These are phyloP conservation scores for Pseudohyphozyma bogoriensis DNA, from an alignment of 768 basidiomycete species.

Conservation along the genomic window DNA sequence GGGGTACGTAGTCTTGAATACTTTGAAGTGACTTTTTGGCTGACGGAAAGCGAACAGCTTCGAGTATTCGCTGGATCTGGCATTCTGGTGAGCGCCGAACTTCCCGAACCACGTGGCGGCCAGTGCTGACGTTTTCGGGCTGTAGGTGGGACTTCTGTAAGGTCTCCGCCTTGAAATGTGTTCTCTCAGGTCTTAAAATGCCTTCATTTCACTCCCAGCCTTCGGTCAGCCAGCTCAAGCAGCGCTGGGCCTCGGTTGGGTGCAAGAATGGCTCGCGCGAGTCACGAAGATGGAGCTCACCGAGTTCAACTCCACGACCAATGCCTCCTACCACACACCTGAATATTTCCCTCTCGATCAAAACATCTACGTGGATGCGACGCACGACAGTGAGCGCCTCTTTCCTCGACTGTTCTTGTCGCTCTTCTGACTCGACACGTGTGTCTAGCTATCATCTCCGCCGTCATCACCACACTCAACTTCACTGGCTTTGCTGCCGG, in stretches of 20 bases:
- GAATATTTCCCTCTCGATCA: slow-evolving; percentile 37
- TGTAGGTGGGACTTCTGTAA: too few relatives aligned
- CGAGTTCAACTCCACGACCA: slow-evolving; percentile 69
- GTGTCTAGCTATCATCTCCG: slow-evolving; percentile 15
- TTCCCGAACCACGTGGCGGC: too few relatives aligned
- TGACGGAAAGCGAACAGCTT: too few relatives aligned
- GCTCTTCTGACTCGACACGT: background rate
- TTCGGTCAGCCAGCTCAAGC: slow-evolving; percentile 74
- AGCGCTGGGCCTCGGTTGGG: slow-evolving; percentile 42
- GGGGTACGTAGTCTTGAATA: too few relatives aligned
- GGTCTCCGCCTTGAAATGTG: too few relatives aligned
- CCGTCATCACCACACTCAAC: slow-evolving; percentile 38
- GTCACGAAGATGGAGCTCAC: slow-evolving; percentile 54
- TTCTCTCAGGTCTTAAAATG: too few relatives aligned
- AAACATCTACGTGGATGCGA: slow-evolving; percentile 41
- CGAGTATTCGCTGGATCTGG: slow-evolving; percentile 34
- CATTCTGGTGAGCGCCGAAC: slow-evolving; percentile 38
- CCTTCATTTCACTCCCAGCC: too few relatives aligned
- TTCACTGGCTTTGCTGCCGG: slow-evolving; percentile 37
- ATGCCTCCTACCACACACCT: slow-evolving; percentile 56
- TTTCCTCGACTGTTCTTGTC: slow-evolving; percentile 11
- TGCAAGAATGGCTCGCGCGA: slow-evolving; percentile 68
- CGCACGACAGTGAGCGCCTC: slow-evolving; percentile 36
- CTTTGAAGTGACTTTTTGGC: too few relatives aligned
- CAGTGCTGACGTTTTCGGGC: too few relatives aligned